These are phyloP conservation scores for Centaurea solstitialis DNA, from an alignment of 129 eudicot species.

Conservation along the genomic window DNA sequence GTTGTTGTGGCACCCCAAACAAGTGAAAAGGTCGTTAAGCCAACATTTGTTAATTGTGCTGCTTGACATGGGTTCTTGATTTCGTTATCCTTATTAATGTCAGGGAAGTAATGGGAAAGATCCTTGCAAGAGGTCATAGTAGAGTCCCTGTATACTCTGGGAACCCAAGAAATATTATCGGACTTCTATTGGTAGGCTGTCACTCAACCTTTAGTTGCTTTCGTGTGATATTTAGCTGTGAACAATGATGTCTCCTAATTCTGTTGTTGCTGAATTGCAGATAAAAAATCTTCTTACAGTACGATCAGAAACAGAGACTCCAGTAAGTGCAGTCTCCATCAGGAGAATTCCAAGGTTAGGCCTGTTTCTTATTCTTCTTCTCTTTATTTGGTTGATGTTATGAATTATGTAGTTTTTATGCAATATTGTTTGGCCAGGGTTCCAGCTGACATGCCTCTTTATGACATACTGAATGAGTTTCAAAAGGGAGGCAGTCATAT, in stretches of 20 bases:
- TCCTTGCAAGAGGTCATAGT: slow-evolving; percentile 97
- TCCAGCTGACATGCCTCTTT: slow-evolving; percentile 95
- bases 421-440: slow-evolving; percentile 52
- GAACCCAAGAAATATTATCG: slow-evolving; percentile 82
- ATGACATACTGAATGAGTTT: slow-evolving; percentile 95
- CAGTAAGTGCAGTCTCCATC: slow-evolving; percentile 97
- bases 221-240: background rate
- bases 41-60: background rate
- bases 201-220: background rate
- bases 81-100: slow-evolving; percentile 1
- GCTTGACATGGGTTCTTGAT: slow-evolving; percentile 8
- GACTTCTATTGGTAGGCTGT: slow-evolving; percentile 76
- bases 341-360: slow-evolving; percentile 90
- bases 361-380: background rate
- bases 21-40: background rate
- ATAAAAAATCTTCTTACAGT: slow-evolving; percentile 97
- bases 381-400: background rate
- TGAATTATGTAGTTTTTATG: background rate
- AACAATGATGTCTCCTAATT: background rate
- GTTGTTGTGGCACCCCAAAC: background rate
- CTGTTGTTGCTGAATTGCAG: slow-evolving; percentile 35
- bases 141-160: slow-evolving; percentile 98
- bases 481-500: slow-evolving; percentile 99
- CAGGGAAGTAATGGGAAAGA: slow-evolving; percentile 98
- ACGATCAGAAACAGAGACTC: slow-evolving; percentile 96